A percentile compares a stretch with the other conserved stretches of the same genome.
These are phyloP conservation scores for Spongiforma sp. DNA, from an alignment of 1,284 basidiomycete species.

Conservation along the genomic window DNA sequence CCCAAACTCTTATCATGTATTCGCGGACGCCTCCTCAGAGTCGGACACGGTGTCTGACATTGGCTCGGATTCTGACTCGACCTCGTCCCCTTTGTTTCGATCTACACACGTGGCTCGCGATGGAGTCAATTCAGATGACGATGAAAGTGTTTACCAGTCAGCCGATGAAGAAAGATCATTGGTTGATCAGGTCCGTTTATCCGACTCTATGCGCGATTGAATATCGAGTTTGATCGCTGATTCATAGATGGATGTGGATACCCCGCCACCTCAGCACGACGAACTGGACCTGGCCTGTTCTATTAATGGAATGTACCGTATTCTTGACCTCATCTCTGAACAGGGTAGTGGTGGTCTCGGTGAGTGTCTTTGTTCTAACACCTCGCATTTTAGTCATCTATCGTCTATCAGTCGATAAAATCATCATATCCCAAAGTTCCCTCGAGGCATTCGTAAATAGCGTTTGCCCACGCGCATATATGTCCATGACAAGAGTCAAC, in stretches of 20 bases:
- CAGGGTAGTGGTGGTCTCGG: conserved; percentile 55
- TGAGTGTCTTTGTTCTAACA: conserved; percentile 23
- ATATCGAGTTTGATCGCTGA: neutral
- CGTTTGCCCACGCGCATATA: conserved; percentile 49
- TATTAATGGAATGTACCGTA: conserved; percentile 51
- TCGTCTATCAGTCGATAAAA: conserved; percentile 52
- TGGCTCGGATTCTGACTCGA: conserved; percentile 9
- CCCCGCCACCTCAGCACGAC: conserved; percentile 11
- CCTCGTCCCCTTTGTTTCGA: neutral
- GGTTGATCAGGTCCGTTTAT: conserved; percentile 19
- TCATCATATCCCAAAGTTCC: conserved; percentile 57
- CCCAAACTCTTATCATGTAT: neutral
- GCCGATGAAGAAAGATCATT: conserved; percentile 10
- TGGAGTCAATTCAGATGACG: conserved; percentile 2
- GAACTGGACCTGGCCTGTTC: conserved; percentile 32
- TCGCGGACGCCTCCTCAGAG: conserved; percentile 6
- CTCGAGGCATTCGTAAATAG: conserved; percentile 50
- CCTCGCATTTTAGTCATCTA: neutral
- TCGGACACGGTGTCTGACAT: conserved; percentile 10
- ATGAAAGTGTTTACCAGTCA: conserved; percentile 28
- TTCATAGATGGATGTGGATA: conserved; percentile 30
- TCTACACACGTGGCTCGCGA: neutral
- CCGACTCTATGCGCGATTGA: neutral
- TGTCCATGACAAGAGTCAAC: conserved; percentile 56
- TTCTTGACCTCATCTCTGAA: conserved; percentile 58